Evolutionary conservation across 75 land plant genomes (phyloP).

Genomic region (Larix kaempferi): DNA sequence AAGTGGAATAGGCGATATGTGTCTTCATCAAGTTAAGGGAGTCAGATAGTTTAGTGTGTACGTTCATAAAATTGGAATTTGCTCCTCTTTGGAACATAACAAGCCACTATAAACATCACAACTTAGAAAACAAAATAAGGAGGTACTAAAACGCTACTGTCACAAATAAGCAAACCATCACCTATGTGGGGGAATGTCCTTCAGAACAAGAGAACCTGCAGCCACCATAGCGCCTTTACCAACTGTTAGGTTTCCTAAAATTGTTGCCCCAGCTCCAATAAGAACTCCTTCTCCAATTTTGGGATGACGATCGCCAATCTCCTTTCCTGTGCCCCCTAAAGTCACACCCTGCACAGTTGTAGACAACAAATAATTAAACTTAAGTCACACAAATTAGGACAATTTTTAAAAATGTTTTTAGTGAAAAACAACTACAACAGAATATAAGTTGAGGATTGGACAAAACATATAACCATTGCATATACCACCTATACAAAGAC

Average conservation of each 20-base stretch:
- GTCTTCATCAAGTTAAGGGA: not conserved
- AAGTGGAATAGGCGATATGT: not conserved
- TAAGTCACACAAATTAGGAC: not conserved
- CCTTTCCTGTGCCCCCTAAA: conserved; percentile 87
- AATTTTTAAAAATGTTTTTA: not conserved
- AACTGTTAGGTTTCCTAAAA: conserved; percentile 83
- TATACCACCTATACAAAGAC: too few relatives aligned
- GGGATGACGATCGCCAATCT: conserved; percentile 87
- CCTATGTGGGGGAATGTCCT: conserved; percentile 86
- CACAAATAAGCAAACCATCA: conserved; percentile 2
- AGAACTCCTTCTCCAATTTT: conserved; percentile 82
- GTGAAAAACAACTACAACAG: not conserved
- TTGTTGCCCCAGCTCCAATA: conserved; percentile 84
- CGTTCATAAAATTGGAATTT: not conserved
- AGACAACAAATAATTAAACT: not conserved
- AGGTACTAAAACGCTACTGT: not conserved
- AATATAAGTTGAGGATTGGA: not conserved
- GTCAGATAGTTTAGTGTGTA: not conserved
- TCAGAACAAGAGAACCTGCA: conserved; percentile 86
- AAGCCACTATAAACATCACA: not conserved
- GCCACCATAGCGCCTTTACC: conserved; percentile 92
- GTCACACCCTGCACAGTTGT: conserved; percentile 70
- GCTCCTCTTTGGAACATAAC: not conserved
- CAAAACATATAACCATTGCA: not conserved
- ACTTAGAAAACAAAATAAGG: not conserved